Base-by-base conservation (phyloP, 257 asterid species). In the Rubia yunnanensis region DNA sequence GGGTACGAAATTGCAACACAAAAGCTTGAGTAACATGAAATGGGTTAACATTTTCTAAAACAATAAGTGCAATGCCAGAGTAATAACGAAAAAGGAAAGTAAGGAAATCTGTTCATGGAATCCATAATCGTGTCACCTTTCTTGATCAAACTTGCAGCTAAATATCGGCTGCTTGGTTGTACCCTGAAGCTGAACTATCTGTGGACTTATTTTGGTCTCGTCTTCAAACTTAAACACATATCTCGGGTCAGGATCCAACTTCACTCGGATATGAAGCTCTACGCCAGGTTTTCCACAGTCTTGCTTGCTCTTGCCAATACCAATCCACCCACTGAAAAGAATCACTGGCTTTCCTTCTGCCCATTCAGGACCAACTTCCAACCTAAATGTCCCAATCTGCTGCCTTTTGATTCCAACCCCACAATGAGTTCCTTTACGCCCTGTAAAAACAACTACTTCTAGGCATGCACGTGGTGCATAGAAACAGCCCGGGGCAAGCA, bases 191-290 rank as follows among this genome's bases (percentile, higher is more conserved):
- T 92, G 97, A 72, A 92, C 99, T 67, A 89, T 68, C 61, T 87
- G 96, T 2, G 99, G 97, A 72, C 95, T 89, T 28, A 83, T 70
- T 72, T 80, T 92, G 23, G 96, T 81, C 75, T 89, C 94, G 23
- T 89, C 97, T 73, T 89, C 97, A 62, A 92, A 92, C 73, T 84
- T 94, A 70, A 89, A 92, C 46, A 92, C 85, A 46, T 87, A 92
- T 86, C 99, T 83, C 4, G 99, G 99, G 69, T 92, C 99, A 11
- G 99, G 99, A 39, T 89, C 96, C 58, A 92, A 79, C 84, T 89
- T 92, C 73, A 89, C 95, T 67, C 79, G 82, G 70, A 92, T 50
- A 81, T 92, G 98, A 67, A 92, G 94, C 87, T 92, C 98, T 0
- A 78, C 82, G 17, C 85, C 92, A 5, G 86, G 84, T 73, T 86